Conservation (phyloP, 208 protist species). For the Borovskyia barvae region DNA sequence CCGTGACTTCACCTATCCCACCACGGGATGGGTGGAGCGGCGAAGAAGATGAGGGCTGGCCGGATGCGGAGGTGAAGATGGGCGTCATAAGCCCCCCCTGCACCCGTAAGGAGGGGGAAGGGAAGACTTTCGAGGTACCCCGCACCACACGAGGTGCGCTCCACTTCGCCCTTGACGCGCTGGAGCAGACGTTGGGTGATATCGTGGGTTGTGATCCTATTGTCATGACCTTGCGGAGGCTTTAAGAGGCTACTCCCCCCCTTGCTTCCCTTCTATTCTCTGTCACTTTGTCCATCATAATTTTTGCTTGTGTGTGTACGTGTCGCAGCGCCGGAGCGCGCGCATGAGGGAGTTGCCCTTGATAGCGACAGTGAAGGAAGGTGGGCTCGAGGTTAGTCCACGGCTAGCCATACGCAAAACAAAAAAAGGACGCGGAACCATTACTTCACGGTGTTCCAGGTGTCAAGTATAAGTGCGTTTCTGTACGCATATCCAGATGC, state of each 20-base stretch:
- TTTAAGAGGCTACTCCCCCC: not conserved
- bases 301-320: not conserved
- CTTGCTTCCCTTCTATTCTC: not conserved
- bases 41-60: slow-evolving; percentile 7
- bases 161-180: slow-evolving; percentile 5
- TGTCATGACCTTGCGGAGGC: slow-evolving; percentile 16
- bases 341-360: too few relatives aligned
- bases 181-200: slow-evolving; percentile 9
- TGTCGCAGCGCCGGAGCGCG: too few relatives aligned
- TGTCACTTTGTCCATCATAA: not conserved
- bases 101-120: not conserved
- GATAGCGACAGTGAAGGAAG: too few relatives aligned
- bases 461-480: too few relatives aligned
- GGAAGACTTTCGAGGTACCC: not conserved
- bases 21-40: slow-evolving; percentile 5
- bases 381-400: too few relatives aligned
- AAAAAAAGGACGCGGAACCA: too few relatives aligned
- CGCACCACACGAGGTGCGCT: not conserved
- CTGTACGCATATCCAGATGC: too few relatives aligned
- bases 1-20: not conserved
- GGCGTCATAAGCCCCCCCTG: not conserved
- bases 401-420: too few relatives aligned
- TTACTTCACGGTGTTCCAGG: too few relatives aligned
- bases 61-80: slow-evolving; percentile 4
- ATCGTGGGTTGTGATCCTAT: slow-evolving; percentile 10